Evolutionary conservation across 1,284 basidiomycete genomes (phyloP), one percentile per base, ranked within the genome.

Genomic region (Ceratobasidium sp.): DNA sequence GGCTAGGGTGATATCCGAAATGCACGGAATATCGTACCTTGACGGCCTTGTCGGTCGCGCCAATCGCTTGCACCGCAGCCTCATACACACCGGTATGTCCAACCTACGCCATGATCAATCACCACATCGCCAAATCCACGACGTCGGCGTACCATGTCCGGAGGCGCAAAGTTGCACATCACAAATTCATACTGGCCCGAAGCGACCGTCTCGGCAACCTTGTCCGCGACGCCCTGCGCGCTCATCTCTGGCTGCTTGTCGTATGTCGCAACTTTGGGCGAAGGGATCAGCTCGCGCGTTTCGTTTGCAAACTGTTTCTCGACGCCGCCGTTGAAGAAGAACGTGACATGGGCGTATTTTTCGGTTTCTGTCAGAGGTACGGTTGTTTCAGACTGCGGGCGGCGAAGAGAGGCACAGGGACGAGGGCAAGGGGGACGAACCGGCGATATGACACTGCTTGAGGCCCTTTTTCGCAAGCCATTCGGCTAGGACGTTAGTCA

Each of bases 131-230:
- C 51, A 9, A 13, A n/a, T 49, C 13, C 25, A 17, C 40, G n/a
- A 51, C 19, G 5, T 17, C 8, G 1, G 83, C 84, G 65, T 73
- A 92, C 95, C 95, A 97, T 97, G 83, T 97, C 95, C 17, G 95
- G 95, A 65, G 95, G 95, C 34, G 95, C 95, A 84, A 96, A 96
- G 86, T 96, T 97, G 87, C 95, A 96, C 95, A 97, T 97, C 78
- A 97, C 89, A 83, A 97, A 96, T 70, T 96, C 93, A 81, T 93
- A 88, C 77, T 91, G 86, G 77, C 87, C 84, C 79, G 86, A 85
- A 81, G 88, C 88, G 79, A 97, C 89, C n/a, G 95, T 87, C 83
- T 95, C 91, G 1, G 93, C 93, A 15, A 97, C 95, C 84, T 95
- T 95, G 82, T 95, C 92, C 0, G 95, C 95, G 13, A 97, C 95